These are phyloP conservation scores for Wickerhamomyces bovis DNA, from an alignment of 805 yeast genomes.

Conservation along the genomic window DNA sequence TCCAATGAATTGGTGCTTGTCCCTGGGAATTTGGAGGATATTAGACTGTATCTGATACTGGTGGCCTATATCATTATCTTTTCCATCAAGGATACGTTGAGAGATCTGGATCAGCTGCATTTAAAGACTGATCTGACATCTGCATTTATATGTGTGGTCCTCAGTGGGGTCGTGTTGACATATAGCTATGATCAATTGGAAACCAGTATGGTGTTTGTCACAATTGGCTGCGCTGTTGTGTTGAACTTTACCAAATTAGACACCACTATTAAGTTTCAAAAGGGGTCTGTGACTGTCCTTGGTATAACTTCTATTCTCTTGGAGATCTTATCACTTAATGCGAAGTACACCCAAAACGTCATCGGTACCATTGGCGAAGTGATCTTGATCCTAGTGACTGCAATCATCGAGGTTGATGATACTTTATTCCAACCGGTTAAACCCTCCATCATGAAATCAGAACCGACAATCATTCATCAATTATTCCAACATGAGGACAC, in stretches of 20 bases:
- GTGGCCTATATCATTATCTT: constrained; percentile 5
- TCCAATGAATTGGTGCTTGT: constrained; percentile 1
- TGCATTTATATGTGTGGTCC: not conserved
- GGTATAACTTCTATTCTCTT: constrained; percentile 29
- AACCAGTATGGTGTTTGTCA: constrained; percentile 21
- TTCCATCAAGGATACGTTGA: constrained; percentile 6
- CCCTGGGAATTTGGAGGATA: constrained; percentile 2
- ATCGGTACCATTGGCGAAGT: constrained; percentile 12
- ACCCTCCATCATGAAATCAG: not conserved
- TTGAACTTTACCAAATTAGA: constrained; percentile 17
- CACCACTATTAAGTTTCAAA: constrained; percentile 2
- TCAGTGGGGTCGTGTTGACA: constrained; percentile 2
- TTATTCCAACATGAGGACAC: constrained; percentile 54
- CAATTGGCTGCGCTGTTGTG: constrained; percentile 21
- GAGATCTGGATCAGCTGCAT: constrained; percentile 10
- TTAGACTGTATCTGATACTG: constrained; percentile 4
- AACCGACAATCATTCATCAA: constrained; percentile 16
- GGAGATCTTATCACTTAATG: constrained; percentile 30
- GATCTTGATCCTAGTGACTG: constrained; percentile 7
- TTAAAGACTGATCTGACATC: not conserved
- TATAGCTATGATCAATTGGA: constrained; percentile 7
- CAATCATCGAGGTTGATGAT: constrained; percentile 12
- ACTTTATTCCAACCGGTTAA: constrained; percentile 2
- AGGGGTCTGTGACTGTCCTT: constrained; percentile 16
- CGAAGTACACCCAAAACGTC: constrained; percentile 7